Evolutionary conservation across 2,329 filamentous ascomycete genomes (phyloP), one percentile per base, ranked within the genome.

Genomic region (Alternaria tenuissima): DNA sequence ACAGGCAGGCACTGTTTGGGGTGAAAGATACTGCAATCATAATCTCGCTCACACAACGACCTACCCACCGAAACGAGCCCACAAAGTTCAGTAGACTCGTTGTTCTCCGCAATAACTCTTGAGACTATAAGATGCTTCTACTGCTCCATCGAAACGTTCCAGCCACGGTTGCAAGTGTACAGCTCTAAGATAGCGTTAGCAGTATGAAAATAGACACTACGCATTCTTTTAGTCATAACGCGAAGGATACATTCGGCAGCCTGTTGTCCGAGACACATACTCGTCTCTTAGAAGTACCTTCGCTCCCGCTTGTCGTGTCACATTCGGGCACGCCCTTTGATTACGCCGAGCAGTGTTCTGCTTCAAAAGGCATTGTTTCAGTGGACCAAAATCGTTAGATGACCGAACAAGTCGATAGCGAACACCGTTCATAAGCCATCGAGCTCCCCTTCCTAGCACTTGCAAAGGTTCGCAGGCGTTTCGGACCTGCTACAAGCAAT

Each of bases 381-480:
- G 28, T 20, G 12, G 51, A 61, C 28, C 57, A 57, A 5, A 46
- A 24, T 9, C 60, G 60, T 43, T 52, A 64, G 16, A 36, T 62
- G 6, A 24, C 36, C 11, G 59, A 64, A 30, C 53, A 64, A 30
- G 32, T 46, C 8, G 26, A 57, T 11, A 52, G 30, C 28, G 12
- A 32, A 16, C 8, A 56, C 20, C 32, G 43, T 6, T 43, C n/a
- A 36, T 54, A 44, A 36, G 14, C 43, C 26, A 55, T 64, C n/a
- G 59, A 62, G 20, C 41, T 59, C n/a, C 53, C 56, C 9, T 28
- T 51, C 14, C 24, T 12, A 16, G 59, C 56, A 14, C 44, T 64
- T 3, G 34, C 38, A 14, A 56, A 46, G 7, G 56, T 18, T 62
- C 59, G 8, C 48, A 55, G 8, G 9, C 34, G 5, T 51, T 60